Conservation (phyloP, 768 basidiomycete species). For the Pulveroboletus ravenelii region DNA sequence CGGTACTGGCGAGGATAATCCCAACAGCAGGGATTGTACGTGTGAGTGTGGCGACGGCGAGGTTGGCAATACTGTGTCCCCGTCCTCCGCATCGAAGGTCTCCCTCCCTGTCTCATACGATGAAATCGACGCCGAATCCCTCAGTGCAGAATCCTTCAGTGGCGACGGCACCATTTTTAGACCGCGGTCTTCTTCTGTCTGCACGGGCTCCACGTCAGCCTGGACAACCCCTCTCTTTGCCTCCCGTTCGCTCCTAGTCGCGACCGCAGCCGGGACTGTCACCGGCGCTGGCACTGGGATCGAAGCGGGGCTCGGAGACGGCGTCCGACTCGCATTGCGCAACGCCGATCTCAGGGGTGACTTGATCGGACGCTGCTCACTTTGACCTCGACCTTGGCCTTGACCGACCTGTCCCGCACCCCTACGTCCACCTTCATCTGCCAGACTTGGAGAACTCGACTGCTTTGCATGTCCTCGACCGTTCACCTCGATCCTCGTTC, state of each 20-base stretch:
- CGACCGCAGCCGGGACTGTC: background rate
- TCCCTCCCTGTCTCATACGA: slow-evolving; percentile 69
- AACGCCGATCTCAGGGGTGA: slow-evolving; percentile 61
- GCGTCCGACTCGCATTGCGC: slow-evolving; percentile 47
- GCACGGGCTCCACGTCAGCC: background rate
- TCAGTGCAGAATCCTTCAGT: slow-evolving; percentile 15
- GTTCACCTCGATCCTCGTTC: background rate
- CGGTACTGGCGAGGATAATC: background rate
- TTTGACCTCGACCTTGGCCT: background rate
- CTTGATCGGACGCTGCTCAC: slow-evolving; percentile 32
- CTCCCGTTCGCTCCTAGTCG: background rate
- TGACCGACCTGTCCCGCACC: background rate
- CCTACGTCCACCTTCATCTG: background rate
- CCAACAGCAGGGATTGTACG: background rate
- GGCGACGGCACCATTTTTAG: background rate
- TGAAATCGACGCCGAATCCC: slow-evolving; percentile 36
- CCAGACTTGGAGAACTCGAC: background rate
- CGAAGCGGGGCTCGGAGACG: slow-evolving; percentile 35
- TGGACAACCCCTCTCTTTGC: background rate
- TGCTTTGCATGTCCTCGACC: background rate
- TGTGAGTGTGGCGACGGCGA: background rate
- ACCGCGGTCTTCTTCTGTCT: background rate
- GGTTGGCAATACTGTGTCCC: slow-evolving; percentile 11
- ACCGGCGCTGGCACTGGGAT: background rate
- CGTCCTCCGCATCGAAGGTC: slow-evolving; percentile 33